Conservation (phyloP, 805 yeast genomes). For the Spathaspora arborariae region DNA sequence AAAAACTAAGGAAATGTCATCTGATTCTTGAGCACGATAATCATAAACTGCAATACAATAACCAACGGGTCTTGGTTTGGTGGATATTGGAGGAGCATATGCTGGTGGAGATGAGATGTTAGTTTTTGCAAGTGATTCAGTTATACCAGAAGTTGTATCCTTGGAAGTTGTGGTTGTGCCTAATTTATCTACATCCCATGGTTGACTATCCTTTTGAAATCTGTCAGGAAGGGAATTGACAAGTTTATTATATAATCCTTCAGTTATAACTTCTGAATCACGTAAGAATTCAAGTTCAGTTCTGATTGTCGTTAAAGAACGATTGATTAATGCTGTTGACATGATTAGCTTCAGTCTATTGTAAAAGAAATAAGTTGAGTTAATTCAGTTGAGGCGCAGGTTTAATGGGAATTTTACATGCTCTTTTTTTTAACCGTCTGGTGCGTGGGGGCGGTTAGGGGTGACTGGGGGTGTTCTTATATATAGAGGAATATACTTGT, state of each 20-base stretch:
- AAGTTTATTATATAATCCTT: constrained; percentile 50
- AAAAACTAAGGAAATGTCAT: constrained; percentile 58
- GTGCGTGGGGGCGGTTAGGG: neutral
- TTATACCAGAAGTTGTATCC: neutral
- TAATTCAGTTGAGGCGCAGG: neutral
- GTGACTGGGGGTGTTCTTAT: too few species aligned
- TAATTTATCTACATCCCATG: constrained; percentile 41
- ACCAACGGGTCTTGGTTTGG: constrained; percentile 18
- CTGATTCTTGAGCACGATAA: constrained; percentile 69
- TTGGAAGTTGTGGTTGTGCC: constrained; percentile 2
- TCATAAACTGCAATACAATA: constrained; percentile 68
- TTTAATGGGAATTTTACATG: neutral
- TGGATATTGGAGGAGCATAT: constrained; percentile 12
- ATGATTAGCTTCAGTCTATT: constrained; percentile 5
- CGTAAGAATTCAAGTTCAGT: constrained; percentile 77
- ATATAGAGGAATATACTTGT: neutral
- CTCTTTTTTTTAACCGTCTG: neutral
- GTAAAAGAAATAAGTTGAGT: neutral
- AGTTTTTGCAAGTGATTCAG: constrained; percentile 9
- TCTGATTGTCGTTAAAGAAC: constrained; percentile 71
- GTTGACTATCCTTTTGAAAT: constrained; percentile 48
- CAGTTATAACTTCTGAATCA: constrained; percentile 70
- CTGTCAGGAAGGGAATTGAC: constrained; percentile 51
- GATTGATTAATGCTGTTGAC: constrained; percentile 62
- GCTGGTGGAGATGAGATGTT: constrained; percentile 10